These are phyloP conservation scores for Miscanthus lutarioriparius DNA, from an alignment of 176 grass and related monocot species.

Conservation along the genomic window DNA sequence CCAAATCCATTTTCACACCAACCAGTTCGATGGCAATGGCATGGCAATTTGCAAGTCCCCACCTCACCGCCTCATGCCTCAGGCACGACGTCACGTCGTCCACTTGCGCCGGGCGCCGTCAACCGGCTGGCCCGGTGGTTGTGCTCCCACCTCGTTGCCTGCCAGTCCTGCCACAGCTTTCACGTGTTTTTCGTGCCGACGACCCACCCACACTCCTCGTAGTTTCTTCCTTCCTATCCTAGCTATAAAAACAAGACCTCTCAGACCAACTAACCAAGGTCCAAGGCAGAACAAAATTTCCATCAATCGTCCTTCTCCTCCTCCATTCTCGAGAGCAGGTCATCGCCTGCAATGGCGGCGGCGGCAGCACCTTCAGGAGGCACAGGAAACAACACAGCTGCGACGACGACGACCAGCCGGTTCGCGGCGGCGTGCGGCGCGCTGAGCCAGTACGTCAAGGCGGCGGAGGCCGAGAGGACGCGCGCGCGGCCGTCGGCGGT, in stretches of 20 bases:
- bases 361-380: background rate
- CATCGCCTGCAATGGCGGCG: background rate
- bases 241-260: background rate
- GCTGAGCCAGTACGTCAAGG: constrained; percentile 54
- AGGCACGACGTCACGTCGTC: background rate
- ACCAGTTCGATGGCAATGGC: background rate
- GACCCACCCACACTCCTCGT: background rate
- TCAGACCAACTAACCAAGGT: background rate
- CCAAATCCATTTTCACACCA: no score
- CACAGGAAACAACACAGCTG: background rate
- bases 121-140: background rate
- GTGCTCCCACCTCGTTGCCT: background rate
- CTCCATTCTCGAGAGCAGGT: background rate
- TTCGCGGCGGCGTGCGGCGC: constrained; percentile 40
- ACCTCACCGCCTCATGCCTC: background rate
- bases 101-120: background rate
- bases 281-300: background rate
- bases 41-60: no score
- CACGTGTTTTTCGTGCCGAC: background rate
- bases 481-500: background rate
- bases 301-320: background rate
- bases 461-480: constrained; percentile 18
- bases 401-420: background rate
- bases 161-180: background rate
- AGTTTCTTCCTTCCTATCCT: background rate